phyloP scores from a whole-genome alignment of 345 rosid genomes.

The Brassica carinata region DNA sequence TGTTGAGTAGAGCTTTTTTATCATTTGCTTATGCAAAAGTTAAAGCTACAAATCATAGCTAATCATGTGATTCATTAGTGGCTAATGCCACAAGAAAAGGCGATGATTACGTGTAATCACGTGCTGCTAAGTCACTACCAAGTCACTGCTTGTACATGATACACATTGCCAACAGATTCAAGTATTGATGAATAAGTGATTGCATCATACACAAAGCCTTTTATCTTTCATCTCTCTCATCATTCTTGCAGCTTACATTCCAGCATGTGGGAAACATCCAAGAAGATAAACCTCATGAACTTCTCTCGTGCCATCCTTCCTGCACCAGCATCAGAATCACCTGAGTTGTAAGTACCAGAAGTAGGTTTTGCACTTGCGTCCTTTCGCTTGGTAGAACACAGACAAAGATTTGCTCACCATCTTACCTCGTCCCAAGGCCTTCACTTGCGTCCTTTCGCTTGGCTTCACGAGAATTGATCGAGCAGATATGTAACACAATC shows the following conservation, averaged over 20 bases:
- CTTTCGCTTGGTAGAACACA: too few relatives aligned
- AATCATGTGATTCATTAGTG: slow-evolving; percentile 23
- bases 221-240: slow-evolving; percentile 82
- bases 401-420: too few relatives aligned
- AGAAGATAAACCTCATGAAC: too few relatives aligned
- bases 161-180: slow-evolving; percentile 71
- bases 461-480: slow-evolving; percentile 32
- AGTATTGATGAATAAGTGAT: slow-evolving; percentile 89
- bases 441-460: slow-evolving; percentile 72
- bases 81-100: background rate
- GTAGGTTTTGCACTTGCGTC: too few relatives aligned
- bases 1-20: too few relatives aligned
- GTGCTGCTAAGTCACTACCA: slow-evolving; percentile 3
- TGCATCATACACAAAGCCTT: slow-evolving; percentile 76
- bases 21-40: slow-evolving; percentile 8
- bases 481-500: slow-evolving; percentile 15
- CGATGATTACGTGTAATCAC: too few relatives aligned
- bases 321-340: slow-evolving; percentile 45
- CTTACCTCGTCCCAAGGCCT: too few relatives aligned
- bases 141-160: slow-evolving; percentile 48
- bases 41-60: background rate
- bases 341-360: too few relatives aligned
- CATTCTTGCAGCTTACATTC: slow-evolving; percentile 68
- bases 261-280: slow-evolving; percentile 34
- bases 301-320: too few relatives aligned